Evolutionary conservation across 257 asterid genomes (phyloP).

Genomic region (Solanum paucissectum): DNA sequence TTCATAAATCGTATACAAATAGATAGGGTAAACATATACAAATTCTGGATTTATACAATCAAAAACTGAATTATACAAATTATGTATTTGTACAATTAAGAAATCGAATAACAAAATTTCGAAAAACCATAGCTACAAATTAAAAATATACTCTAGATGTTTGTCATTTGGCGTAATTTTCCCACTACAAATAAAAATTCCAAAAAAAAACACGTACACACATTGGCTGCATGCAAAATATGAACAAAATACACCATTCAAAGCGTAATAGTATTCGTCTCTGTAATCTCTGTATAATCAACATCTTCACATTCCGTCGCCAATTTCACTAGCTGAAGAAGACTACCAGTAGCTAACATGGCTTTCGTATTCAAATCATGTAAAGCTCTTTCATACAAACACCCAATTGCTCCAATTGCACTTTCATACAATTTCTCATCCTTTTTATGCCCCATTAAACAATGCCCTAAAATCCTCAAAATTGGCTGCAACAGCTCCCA

Average conservation of each 20-base stretch:
- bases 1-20: neutral
- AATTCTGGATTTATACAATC: no score
- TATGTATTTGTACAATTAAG: neutral
- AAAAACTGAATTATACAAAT: neutral
- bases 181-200: neutral
- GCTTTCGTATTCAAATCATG: slow-evolving; percentile 65
- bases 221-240: neutral
- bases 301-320: neutral
- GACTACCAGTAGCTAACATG: slow-evolving; percentile 59
- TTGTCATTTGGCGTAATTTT: no score
- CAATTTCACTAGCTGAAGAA: slow-evolving; percentile 44
- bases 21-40: neutral
- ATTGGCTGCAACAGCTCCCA: slow-evolving; percentile 75
- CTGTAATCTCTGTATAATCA: slow-evolving; percentile 60
- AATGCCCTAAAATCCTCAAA: slow-evolving; percentile 66
- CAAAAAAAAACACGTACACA: neutral
- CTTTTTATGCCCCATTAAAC: slow-evolving; percentile 38
- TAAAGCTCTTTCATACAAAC: slow-evolving; percentile 43
- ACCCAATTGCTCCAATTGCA: slow-evolving; percentile 44
- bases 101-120: neutral
- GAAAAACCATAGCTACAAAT: no score
- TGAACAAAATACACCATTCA: neutral
- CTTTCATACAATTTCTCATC: slow-evolving; percentile 29
- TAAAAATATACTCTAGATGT: neutral
- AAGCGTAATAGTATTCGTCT: slow-evolving; percentile 30